A percentile compares a stretch with the other conserved stretches of the same genome.
Conservation (phyloP, 768 basidiomycete genomes). For the Mycena galopus region DNA sequence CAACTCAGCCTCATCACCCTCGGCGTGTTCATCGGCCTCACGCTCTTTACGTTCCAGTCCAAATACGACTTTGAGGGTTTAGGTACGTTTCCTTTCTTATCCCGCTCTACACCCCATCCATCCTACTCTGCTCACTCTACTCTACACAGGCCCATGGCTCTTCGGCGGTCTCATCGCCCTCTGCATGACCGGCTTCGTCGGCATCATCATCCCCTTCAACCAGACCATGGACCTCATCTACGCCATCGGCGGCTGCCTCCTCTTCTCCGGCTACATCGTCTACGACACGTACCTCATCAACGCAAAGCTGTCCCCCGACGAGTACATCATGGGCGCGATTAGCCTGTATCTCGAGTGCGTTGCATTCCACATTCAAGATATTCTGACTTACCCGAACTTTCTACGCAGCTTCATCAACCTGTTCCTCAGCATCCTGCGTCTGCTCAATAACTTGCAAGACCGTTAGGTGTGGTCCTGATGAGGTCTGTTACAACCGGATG, state of each 20-base stretch:
- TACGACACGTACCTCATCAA: conserved; percentile 95
- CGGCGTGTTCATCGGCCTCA: conserved; percentile 94
- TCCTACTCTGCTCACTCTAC: neutral
- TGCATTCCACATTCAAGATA: neutral
- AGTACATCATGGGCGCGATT: conserved; percentile 92
- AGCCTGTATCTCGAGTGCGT: conserved; percentile 93
- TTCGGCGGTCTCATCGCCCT: conserved; percentile 88
- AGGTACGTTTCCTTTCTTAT: conserved; percentile 50
- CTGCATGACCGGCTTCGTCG: conserved; percentile 84
- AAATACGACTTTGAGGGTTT: conserved; percentile 97
- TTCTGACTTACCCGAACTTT: conserved; percentile 1
- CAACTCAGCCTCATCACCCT: conserved; percentile 80
- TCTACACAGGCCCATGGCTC: conserved; percentile 70
- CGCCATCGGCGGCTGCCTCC: conserved; percentile 80
- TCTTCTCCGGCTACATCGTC: conserved; percentile 93
- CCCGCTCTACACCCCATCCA: no score
- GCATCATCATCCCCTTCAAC: conserved; percentile 89
- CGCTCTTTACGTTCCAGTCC: conserved; percentile 94
- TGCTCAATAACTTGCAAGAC: conserved; percentile 75
- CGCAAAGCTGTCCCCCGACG: conserved; percentile 90
- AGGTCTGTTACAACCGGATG: neutral
- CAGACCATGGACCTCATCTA: conserved; percentile 86
- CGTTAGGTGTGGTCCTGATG: conserved; percentile 45
- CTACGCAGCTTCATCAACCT: conserved; percentile 7
- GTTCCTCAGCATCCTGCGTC: conserved; percentile 90